Base-by-base conservation (phyloP, 768 basidiomycete genomes). In the Kwoniella europaea region DNA sequence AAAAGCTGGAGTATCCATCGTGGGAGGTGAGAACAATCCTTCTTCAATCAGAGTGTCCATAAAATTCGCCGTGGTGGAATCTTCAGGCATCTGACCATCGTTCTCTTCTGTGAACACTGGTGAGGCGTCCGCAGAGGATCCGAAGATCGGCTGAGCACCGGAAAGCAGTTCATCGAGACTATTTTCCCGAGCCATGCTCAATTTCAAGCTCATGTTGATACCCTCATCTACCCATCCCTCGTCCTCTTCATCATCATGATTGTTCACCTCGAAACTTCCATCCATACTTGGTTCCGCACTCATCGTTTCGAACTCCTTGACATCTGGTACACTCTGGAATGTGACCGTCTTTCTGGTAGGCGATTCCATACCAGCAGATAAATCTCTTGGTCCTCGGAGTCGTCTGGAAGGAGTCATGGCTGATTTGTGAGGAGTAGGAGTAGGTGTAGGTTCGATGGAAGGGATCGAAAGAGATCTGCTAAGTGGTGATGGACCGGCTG, bases 21-120 rank as follows among this genome's bases (percentile, higher is more conserved):
- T 64, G 2, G 81, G 79, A 10, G 82, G 82, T 10, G 81, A 82
- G 65, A 83, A 79, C 22, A 82, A 75, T 10, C 82, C 82, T 71
- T 83, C 82, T 60, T 78, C 77, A 41, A 82, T 77, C 13, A 83
- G 78, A 13, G 82, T 78, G 50, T 81, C 75, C 71, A 83, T 79
- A 63, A 80, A 82, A 20, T 75, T 75, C 27, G 76, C 81, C 2
- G 81, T 82, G 9, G 79, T 73, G 10, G 75, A 78, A 58, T 77
- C 77, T 54, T 76, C 71, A 3, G 53, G 61, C 63, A 65, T 55
- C 2, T 55, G 18, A 35, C 65, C 71, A 10, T 71, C 69, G 18
- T 52, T 68, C 41, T 68, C 71, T 18, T 64, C 65, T 54, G 57
- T 63, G 27, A 60, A n/a, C 7, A 57, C 24, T 5, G 64, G 67